Base-by-base conservation (phyloP, 1,284 basidiomycete genomes). In the Heliocybe sulcata region DNA sequence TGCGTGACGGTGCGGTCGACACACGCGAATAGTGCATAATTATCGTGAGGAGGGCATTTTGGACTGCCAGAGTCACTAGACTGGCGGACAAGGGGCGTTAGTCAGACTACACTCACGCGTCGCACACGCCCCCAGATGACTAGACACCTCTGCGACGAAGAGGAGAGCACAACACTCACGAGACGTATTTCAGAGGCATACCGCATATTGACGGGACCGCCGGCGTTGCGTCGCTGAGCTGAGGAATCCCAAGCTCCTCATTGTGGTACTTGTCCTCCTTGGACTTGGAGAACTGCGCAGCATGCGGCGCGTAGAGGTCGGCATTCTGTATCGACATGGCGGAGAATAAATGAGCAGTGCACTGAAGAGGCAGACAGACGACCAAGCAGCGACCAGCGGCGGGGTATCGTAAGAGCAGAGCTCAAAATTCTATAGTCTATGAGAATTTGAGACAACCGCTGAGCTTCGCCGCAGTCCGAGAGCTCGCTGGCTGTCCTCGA, bases 21-120 rank as follows among this genome's bases (percentile, higher is more conserved):
- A 96, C 90, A 54, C 94, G 86, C 26, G 94, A 96, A 71, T 95
- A 93, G 75, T 96, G 92, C 91, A 98, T 94, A 60, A 98, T 90
- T 64, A 98, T 93, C 55, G 93, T 92, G 55, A 98, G 76, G n/a
- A 90, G 84, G 35, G 92, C 92, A 73, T 98, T 99, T 76, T 99
- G 95, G 4, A 98, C 83, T 2, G 96, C 94, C 55, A 99, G 81
- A 4, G 94, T 95, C 63, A 97, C 82, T 57, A 98, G 82, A 8
- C 92, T 95, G 62, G 54, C 49, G 53, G 29, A 25, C 12, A 42
- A 31, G 31, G 26, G 35, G 33, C 56, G 55, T 52, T 58, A 53
- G 23, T 29, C 38, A 42, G 12, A 16, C 38, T 42, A n/a, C 38
- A 20, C 38, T 42, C 29, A 31, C 29, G 12, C 12, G 29, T 31